Evolutionary conservation across 208 protist species (phyloP), one percentile per base, ranked within the genome.

Genomic region (Naegleria gruberi): DNA sequence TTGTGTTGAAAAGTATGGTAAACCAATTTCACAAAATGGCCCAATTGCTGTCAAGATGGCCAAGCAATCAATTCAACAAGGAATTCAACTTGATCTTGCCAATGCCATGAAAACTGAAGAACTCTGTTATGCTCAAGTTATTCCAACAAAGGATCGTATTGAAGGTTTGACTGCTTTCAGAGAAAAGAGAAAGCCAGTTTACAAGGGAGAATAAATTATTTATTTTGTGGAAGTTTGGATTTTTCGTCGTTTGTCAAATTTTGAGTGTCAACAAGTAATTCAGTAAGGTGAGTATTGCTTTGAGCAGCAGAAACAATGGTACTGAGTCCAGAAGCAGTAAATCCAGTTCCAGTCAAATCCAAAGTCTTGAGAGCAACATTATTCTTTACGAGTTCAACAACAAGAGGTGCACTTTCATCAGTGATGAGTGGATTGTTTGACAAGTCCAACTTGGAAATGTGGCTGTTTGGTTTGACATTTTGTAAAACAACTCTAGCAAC

Each of bases 131-230:
- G 94, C 95, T n/a, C 91, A 93, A 44, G 94, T 98, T 34, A 95
- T 98, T 85, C 91, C 91, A 55, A 96, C 96, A 6, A 91, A 96
- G 89, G 97, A 98, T 90, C 94, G 97, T 89, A 82, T 96, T 1
- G 96, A 98, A 90, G 96, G 96, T 73, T 91, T 98, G 6, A 92
- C 91, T 26, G 96, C 97, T n/a, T 98, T 98, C 89, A 94, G 93
- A 23, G 96, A 98, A 92, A 97, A 97, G 85, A 94, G 96, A 47
- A 82, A 87, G 47, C 97, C 96, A n/a, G 57, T 92, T 41, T 98
- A 98, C 90, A 95, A 94, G 65, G 96, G 96, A 15, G 92, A 96
- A 85, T 98, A 90, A 95, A 81, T 41, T 83, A 90, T 42, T 41
- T 4, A 30, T 47, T 84, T 5, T 84, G 46, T 55, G 46, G 46